These are phyloP conservation scores for Pezicula rhizophila DNA, from an alignment of 2,329 filamentous ascomycete genomes.

Conservation along the genomic window DNA sequence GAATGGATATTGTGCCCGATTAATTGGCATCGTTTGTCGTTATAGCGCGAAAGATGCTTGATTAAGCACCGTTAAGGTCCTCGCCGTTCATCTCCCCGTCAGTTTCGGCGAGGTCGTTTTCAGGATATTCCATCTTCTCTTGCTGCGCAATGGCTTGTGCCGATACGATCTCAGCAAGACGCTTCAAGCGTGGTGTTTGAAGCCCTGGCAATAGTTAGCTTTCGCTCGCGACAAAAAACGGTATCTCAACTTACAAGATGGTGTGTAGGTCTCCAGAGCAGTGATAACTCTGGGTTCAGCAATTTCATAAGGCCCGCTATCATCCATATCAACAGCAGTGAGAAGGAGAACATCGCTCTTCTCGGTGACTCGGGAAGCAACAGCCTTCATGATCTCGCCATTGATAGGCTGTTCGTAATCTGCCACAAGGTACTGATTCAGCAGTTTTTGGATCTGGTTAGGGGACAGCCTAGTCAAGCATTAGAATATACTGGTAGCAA, in stretches of 20 bases:
- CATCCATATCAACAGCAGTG: slow-evolving; percentile 96
- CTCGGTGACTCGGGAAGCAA: slow-evolving; percentile 92
- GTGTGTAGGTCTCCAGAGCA: slow-evolving; percentile 94
- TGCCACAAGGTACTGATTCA: slow-evolving; percentile 97
- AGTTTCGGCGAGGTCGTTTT: slow-evolving; percentile 41
- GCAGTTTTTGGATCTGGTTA: slow-evolving; percentile 96
- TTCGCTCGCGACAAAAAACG: slow-evolving; percentile 2
- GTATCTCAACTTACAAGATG: slow-evolving; percentile 67
- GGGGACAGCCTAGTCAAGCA: slow-evolving; percentile 68
- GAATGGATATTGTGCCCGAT: slow-evolving; percentile 13
- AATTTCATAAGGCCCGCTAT: slow-evolving; percentile 97
- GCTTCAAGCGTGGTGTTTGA: slow-evolving; percentile 90
- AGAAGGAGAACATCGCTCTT: slow-evolving; percentile 95
- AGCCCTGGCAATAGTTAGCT: slow-evolving; percentile 57
- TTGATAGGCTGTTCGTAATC: slow-evolving; percentile 99
- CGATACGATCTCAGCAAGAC: slow-evolving; percentile 95
- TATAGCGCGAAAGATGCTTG: not conserved
- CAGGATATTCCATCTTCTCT: slow-evolving; percentile 65
- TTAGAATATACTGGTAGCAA: slow-evolving; percentile 5
- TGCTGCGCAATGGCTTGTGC: slow-evolving; percentile 94
- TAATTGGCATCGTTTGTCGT: not conserved
- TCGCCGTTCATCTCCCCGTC: slow-evolving; percentile 22
- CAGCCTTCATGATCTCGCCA: slow-evolving; percentile 99
- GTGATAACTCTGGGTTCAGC: slow-evolving; percentile 94
- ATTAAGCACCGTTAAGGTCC: slow-evolving; percentile 16